phyloP scores from a whole-genome alignment of 495 filamentous ascomycete genomes.

The Melanomma pulvis-pyrius region DNA sequence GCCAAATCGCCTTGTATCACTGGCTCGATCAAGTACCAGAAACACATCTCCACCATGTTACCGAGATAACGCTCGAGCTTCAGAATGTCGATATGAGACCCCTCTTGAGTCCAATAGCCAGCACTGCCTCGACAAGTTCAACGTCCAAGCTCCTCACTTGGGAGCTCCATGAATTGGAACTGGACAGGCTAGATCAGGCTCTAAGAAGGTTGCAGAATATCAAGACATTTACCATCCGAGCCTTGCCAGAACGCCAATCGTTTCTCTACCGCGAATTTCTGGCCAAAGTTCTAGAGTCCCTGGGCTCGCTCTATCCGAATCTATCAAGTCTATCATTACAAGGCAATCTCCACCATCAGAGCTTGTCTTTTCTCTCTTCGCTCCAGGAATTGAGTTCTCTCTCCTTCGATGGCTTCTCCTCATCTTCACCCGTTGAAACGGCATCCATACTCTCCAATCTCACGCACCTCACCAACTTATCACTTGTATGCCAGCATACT shows the following conservation, averaged over 20 bases:
- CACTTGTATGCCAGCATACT: conserved; percentile 9
- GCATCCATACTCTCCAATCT: conserved; percentile 21
- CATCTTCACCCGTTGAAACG: conserved; percentile 9
- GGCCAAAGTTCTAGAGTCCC: conserved; percentile 3
- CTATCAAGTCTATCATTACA: conserved; percentile 6
- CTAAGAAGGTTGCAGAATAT: conserved; percentile 13
- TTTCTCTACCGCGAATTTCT: conserved; percentile 25
- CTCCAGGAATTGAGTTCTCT: conserved; percentile 3
- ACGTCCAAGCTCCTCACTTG: conserved; percentile 13
- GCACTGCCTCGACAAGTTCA: background rate
- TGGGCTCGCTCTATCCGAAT: conserved; percentile 14
- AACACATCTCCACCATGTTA: conserved; percentile 18
- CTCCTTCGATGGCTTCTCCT: conserved; percentile 28
- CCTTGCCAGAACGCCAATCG: conserved; percentile 12
- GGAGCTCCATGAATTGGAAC: conserved; percentile 29
- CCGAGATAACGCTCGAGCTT: conserved; percentile 24
- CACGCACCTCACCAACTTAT: conserved; percentile 1
- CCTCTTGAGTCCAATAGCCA: background rate
- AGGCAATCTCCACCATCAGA: conserved; percentile 29
- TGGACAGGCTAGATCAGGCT: conserved; percentile 6
- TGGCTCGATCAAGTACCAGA: conserved; percentile 25
- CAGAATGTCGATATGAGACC: conserved; percentile 33
- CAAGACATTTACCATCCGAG: conserved; percentile 16
- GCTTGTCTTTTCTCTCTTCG: conserved; percentile 9
- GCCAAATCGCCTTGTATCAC: conserved; percentile 29